Base-by-base conservation (phyloP, 2,329 filamentous ascomycete genomes). In the Aspergillus aculeatinus region DNA sequence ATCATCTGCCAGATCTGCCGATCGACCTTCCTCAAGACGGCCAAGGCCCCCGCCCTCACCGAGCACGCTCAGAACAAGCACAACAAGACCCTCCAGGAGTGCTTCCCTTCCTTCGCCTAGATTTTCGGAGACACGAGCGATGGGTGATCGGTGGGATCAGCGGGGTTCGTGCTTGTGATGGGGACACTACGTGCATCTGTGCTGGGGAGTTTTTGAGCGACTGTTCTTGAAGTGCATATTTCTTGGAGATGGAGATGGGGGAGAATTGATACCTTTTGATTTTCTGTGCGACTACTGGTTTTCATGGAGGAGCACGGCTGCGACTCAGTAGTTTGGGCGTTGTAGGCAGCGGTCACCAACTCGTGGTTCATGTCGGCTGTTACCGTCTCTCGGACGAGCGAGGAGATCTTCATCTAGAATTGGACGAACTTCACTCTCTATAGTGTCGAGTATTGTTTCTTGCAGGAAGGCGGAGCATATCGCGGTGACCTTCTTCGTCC, bases 1-100 rank as follows among this genome's bases (percentile, higher is more conserved):
- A 90, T 92, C 76, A 88, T 91, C 77, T 93, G 90, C 83, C 79
- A 85, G 67, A 81, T 87, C 70, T 93, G 90, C 88, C 89, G 87
- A 78, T 85, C 88, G 68, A 90, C 89, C 31, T 92, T 93, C 80
- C 83, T 92, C 68, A 88, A 89, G 81, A 93, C 90, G 39, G 89
- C 88, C 62, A 88, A 89, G 72, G 86, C 83, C 63, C 88, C 88
- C 70, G 87, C 89, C 63, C 84, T 92, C 63, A 84, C 83, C 61
- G 86, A 89, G 71, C 90, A 93, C 76, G 88, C 89, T 63, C 73
- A 78, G 65, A 91, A 91, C 79, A 92, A 91, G 82, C 90, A 93
- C 80, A 87, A 79, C 80, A 91, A 91, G 81, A 82, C 82, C 48
- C 80, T 91, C 29, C 74, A 82, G 54, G 88, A 91, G 48, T 92